Evolutionary conservation across 1,284 basidiomycete species (phyloP), one percentile per base, ranked within the genome.

Genomic region (Sporisorium graminicola): DNA sequence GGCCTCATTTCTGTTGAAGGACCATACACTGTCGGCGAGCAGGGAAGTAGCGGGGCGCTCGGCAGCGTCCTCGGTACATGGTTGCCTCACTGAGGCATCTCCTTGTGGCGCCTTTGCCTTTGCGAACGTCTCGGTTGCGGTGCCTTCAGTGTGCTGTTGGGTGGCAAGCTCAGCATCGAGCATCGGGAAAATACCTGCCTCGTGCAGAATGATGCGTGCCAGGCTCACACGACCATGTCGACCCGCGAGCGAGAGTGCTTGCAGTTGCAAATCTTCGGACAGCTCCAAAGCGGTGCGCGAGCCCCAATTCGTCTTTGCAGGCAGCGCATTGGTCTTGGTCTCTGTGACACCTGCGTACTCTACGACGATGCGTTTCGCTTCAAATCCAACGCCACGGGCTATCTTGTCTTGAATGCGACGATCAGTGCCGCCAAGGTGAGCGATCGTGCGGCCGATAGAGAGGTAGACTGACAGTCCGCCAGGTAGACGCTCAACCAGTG

Each of bases 181-280:
- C 46, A 86, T 77, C 0, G 86, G 86, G 33, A 86, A 84, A 49
- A 87, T 31, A 29, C 79, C 79, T 12, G 81, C 58, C 44, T 87
- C 85, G 9, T 74, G 74, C 31, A 78, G 31, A 12, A 59, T 69
- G 44, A 80, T 43, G 40, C 74, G 74, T 16, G 58, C 70, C 14
- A 67, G 27, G n/a, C 69, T 74, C 8, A 75, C 62, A 10, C 64
- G 72, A 16, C 77, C 72, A 20, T 80, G 68, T n/a, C 79, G 56
- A 9, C 40, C 43, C 9, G 81, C 74, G 18, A 79, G 61, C 26
- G 81, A 64, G n/a, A 58, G 46, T 0, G 66, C 78, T 18, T 74
- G 65, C 20, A 80, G 43, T 12, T 73, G 65, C 20, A 81, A 33
- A 56, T 83, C 81, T 51, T 83, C 80, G 6, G 78, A 73, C 9